phyloP scores from a whole-genome alignment of 2,329 filamentous ascomycete genomes.

The Aspergillus sp. region DNA sequence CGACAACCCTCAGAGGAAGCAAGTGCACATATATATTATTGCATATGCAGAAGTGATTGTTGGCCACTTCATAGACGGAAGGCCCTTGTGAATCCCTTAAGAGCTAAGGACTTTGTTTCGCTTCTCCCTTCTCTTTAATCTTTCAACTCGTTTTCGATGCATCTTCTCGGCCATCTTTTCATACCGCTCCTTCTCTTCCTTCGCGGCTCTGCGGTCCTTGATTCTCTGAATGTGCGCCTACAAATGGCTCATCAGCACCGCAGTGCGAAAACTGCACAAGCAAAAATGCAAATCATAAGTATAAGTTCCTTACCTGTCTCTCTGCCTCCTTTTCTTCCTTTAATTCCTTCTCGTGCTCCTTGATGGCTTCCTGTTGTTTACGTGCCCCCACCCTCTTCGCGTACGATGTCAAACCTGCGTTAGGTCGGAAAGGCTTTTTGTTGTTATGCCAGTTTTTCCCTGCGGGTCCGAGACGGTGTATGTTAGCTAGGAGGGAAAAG shows the following conservation, averaged over 20 bases:
- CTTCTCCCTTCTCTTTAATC: constrained; percentile 93
- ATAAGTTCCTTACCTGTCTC: constrained; percentile 62
- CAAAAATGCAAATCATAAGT: not conserved
- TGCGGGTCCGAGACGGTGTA: constrained; percentile 40
- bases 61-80: not conserved
- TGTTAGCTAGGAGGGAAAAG: constrained; percentile 16
- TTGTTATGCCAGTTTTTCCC: constrained; percentile 92
- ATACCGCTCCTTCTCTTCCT: constrained; percentile 90
- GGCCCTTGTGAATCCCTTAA: constrained; percentile 22
- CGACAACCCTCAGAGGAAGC: not conserved
- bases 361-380: constrained; percentile 70
- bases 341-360: constrained; percentile 92
- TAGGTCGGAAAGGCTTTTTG: constrained; percentile 83
- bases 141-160: constrained; percentile 92
- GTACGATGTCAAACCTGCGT: constrained; percentile 73
- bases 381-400: constrained; percentile 72
- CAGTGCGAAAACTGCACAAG: not conserved
- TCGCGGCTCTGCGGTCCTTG: constrained; percentile 80
- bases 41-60: not conserved
- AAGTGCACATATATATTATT: not conserved
- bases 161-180: constrained; percentile 96
- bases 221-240: constrained; percentile 76
- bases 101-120: constrained; percentile 60
- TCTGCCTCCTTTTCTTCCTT: constrained; percentile 93
- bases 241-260: constrained; percentile 3